Conservation (phyloP, 164 flowering plant species). For the Hamamelis virginiana region DNA sequence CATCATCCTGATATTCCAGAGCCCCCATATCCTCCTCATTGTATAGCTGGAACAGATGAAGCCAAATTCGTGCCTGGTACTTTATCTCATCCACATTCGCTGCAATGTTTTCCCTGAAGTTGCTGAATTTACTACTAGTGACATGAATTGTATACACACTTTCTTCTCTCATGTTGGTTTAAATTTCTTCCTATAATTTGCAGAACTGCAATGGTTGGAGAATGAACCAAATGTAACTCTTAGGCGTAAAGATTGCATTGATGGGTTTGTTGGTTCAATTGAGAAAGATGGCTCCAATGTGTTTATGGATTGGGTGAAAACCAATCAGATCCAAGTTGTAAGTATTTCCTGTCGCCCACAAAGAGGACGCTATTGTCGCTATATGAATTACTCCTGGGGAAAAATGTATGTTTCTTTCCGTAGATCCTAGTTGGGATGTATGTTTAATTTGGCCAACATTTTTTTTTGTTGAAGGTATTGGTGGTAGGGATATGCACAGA, state of each 20-base stretch:
- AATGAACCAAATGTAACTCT: conserved; percentile 67
- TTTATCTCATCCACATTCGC: not conserved
- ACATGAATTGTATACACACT: not conserved
- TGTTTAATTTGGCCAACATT: not conserved
- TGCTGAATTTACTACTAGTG: not conserved
- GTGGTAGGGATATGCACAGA: conserved; percentile 96
- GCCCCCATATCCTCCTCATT: conserved; percentile 90
- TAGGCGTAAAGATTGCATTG: conserved; percentile 77
- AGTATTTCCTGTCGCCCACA: conserved; percentile 21
- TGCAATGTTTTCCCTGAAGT: not conserved
- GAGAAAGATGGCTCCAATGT: conserved; percentile 87
- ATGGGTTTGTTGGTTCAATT: conserved; percentile 74
- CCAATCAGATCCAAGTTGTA: conserved; percentile 64
- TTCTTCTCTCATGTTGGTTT: not conserved
- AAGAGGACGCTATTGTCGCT: not conserved
- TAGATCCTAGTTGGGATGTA: not conserved
- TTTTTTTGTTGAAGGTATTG: conserved; percentile 53
- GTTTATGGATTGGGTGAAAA: conserved; percentile 73
- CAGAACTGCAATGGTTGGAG: conserved; percentile 76
- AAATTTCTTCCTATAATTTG: not conserved
- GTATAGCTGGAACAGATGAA: conserved; percentile 82
- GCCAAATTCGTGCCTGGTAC: conserved; percentile 63
- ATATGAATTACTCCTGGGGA: not conserved
- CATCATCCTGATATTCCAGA: conserved; percentile 89
- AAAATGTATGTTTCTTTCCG: not conserved